Conservation (phyloP, 1,284 basidiomycete species). For the Meira miltonrushii region DNA sequence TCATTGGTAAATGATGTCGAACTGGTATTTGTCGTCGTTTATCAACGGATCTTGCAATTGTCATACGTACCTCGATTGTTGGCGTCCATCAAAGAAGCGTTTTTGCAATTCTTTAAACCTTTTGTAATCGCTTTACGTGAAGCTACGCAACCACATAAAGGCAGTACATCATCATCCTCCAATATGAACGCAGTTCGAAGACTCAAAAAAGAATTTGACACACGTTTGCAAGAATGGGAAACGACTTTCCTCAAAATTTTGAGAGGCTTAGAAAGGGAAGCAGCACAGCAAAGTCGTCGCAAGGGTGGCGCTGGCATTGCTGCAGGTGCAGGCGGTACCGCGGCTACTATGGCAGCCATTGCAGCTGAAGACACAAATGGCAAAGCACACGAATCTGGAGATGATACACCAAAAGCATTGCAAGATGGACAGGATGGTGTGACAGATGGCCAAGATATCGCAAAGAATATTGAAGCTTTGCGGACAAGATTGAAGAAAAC, state of each 20-base stretch:
- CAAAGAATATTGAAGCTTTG: constrained; percentile 82
- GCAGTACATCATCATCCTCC: neutral
- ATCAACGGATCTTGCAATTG: constrained; percentile 91
- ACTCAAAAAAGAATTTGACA: constrained; percentile 60
- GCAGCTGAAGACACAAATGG: constrained; percentile 17
- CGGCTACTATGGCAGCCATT: neutral
- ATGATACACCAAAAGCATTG: constrained; percentile 21
- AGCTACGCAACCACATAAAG: neutral
- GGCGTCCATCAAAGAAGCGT: constrained; percentile 30
- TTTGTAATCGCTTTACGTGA: constrained; percentile 20
- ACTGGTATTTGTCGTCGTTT: constrained; percentile 61
- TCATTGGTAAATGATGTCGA: constrained; percentile 47
- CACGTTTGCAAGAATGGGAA: constrained; percentile 76
- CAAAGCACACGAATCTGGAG: constrained; percentile 20
- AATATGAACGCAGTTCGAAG: neutral
- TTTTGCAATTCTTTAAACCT: constrained; percentile 36
- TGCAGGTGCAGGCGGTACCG: constrained; percentile 5
- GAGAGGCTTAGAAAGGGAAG: constrained; percentile 68
- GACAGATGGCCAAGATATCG: constrained; percentile 81
- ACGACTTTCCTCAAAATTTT: constrained; percentile 71
- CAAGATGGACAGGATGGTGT: constrained; percentile 1
- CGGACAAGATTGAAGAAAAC: constrained; percentile 65
- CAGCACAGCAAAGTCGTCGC: constrained; percentile 54
- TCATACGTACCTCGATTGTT: constrained; percentile 83
- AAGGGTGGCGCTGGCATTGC: neutral